Conservation (phyloP, 441 rosid species). For the Raphanus hybrid region DNA sequence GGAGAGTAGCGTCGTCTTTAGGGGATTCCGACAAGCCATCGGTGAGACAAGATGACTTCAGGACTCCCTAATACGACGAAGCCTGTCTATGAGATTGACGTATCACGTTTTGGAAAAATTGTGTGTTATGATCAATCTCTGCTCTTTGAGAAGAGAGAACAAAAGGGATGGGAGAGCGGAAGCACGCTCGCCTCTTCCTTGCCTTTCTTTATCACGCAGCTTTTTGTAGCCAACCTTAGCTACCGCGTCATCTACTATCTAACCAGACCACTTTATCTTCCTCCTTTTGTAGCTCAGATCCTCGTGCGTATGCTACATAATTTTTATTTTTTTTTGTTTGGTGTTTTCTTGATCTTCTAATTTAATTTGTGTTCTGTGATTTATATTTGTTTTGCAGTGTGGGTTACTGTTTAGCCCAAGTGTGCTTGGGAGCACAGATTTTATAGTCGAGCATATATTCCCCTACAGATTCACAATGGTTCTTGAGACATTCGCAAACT, state of each 20-base stretch:
- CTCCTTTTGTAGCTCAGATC: constrained; percentile 45
- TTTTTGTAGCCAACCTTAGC: constrained; percentile 30
- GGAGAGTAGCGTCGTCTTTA: not conserved
- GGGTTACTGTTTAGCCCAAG: constrained; percentile 56
- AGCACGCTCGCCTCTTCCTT: constrained; percentile 40
- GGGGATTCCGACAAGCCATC: constrained; percentile 18
- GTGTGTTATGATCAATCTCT: constrained; percentile 29
- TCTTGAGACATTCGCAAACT: constrained; percentile 61
- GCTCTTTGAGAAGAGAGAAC: constrained; percentile 39
- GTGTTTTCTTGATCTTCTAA: not conserved
- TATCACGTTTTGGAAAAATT: constrained; percentile 34
- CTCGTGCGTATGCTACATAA: constrained; percentile 24
- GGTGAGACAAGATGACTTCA: constrained; percentile 16
- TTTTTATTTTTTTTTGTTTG: not conserved
- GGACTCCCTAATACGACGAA: constrained; percentile 13
- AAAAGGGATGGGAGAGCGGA: constrained; percentile 38
- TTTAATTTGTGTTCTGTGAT: not conserved
- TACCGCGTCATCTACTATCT: constrained; percentile 34
- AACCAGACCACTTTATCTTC: constrained; percentile 37
- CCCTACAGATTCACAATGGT: constrained; percentile 54
- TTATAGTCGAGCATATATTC: constrained; percentile 33
- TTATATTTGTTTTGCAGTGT: constrained; percentile 42
- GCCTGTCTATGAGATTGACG: constrained; percentile 3
- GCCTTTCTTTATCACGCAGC: constrained; percentile 43
- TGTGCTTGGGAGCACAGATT: constrained; percentile 30